A percentile compares a stretch with the other conserved stretches of the same genome.
phyloP scores from a whole-genome alignment of 257 asterid species.

The Petrea volubilis region DNA sequence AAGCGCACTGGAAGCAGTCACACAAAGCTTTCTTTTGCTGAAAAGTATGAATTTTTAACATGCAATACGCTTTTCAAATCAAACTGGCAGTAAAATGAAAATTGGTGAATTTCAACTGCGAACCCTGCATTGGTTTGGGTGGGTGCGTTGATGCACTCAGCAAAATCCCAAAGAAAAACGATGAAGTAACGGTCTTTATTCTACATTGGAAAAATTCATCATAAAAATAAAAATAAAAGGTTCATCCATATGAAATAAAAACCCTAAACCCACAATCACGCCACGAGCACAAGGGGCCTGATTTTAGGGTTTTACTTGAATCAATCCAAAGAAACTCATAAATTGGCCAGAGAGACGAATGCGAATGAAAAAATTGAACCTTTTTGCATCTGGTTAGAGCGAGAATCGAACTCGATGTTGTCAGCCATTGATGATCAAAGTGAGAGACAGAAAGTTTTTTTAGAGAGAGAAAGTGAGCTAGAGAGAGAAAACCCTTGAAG shows the following conservation, averaged over 20 bases:
- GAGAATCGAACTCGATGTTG: constrained; percentile 50
- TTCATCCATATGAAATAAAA: constrained; percentile 10
- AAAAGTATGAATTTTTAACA: neutral
- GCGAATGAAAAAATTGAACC: constrained; percentile 32
- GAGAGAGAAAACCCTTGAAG: constrained; percentile 35
- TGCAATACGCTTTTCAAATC: neutral
- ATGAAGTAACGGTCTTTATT: neutral
- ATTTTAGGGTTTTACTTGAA: constrained; percentile 35
- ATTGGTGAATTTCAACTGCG: neutral
- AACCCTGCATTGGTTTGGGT: neutral
- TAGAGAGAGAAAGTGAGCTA: constrained; percentile 21
- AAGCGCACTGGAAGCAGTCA: neutral
- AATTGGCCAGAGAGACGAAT: neutral
- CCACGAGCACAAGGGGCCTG: constrained; percentile 15
- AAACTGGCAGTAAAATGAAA: neutral
- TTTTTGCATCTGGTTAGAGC: constrained; percentile 53
- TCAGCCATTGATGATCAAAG: constrained; percentile 63
- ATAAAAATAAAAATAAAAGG: neutral
- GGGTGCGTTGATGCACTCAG: neutral
- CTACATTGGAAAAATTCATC: constrained; percentile 10
- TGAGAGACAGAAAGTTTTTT: neutral
- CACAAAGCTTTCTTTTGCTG: neutral
- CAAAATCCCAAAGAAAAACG: neutral
- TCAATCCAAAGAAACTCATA: neutral
- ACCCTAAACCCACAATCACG: constrained; percentile 50